Base-by-base conservation (phyloP, 2,329 filamentous ascomycete genomes). In the Diaporthe humulicola region DNA sequence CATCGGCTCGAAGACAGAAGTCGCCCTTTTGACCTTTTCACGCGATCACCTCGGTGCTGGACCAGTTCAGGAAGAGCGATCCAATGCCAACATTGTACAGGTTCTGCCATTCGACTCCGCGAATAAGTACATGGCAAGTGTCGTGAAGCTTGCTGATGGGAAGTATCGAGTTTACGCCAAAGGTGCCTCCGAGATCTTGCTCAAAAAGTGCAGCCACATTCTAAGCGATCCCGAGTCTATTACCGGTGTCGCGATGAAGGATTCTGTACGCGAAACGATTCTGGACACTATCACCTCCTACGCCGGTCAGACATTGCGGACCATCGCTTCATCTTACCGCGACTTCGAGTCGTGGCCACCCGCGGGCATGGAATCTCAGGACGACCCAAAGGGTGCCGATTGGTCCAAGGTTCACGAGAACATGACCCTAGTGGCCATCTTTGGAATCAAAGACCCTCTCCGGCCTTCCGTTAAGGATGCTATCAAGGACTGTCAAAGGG, bases 361-460 rank as follows among this genome's bases (percentile, higher is more conserved):
- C 42, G 90, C 93, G 77, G 92, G 93, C 75, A 91, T 94, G 4
- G 78, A 79, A 9, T 86, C 85, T 30, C 87, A 52, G 74, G 92
- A 90, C 25, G 86, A 91, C 6, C 93, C 96, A 75, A 89, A 92
- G 22, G 90, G 91, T 74, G 80, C 90, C 19, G 87, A 90, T 74
- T 87, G 89, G 76, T 85, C 88, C 75, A 89, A 92, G 54, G 82
- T 96, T 3, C 93, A 95, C 82, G 88, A 89, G 70, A 88, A 94
- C 71, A 94, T 96, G 90, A 91, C 89, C 6, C 94, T 95, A 85
- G 84, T 95, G 77, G 91, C 91, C 25, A 86, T 94, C 54, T 92
- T 94, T 66, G 93, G 93, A 78, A 95, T 95, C 79, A 92, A 94
- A 80, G 93, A 95, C 81, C 93, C 93, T 45, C 89, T 95, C 25